Conservation (phyloP, 805 yeast species). For the Candida incommunis region DNA sequence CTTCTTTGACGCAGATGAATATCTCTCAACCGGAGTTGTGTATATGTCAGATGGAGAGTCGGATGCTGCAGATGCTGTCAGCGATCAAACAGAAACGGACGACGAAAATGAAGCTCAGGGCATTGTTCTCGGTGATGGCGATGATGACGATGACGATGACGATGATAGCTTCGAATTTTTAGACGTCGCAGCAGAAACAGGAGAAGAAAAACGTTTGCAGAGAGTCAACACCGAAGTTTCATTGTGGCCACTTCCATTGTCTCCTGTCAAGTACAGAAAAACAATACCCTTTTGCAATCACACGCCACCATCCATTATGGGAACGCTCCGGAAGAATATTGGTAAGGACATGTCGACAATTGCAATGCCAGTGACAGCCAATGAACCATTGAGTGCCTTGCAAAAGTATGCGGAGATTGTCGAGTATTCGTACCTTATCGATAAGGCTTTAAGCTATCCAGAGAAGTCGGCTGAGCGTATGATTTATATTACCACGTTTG, state of each 20-base stretch:
- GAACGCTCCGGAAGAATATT: conserved; percentile 74
- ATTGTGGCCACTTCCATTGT: conserved; percentile 53
- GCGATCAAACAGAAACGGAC: too few relatives aligned
- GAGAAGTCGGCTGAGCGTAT: conserved; percentile 37
- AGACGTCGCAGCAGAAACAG: conserved; percentile 10
- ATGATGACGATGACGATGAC: conserved; percentile 8
- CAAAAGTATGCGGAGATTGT: conserved; percentile 68
- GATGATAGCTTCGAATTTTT: conserved; percentile 5
- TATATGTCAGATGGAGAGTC: too few relatives aligned
- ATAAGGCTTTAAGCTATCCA: conserved; percentile 39
- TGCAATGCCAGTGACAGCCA: conserved; percentile 88
- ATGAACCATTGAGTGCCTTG: conserved; percentile 78
- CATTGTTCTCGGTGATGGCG: conserved; percentile 10
- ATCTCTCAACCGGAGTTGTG: conserved; percentile 10
- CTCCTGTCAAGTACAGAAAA: conserved; percentile 35
- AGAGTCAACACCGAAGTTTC: conserved; percentile 5
- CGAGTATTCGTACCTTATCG: conserved; percentile 60
- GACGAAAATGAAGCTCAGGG: conserved; percentile 8
- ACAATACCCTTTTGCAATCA: conserved; percentile 41
- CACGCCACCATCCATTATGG: conserved; percentile 70
- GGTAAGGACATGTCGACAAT: conserved; percentile 74
- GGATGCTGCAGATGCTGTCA: too few relatives aligned
- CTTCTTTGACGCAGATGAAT: conserved; percentile 11
- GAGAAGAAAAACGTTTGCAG: conserved; percentile 1
- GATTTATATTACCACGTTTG: conserved; percentile 66